Evolutionary conservation across 352 stramenopile species (phyloP), one percentile per base, ranked within the genome.

Genomic region (Pseudoperonospora humuli): DNA sequence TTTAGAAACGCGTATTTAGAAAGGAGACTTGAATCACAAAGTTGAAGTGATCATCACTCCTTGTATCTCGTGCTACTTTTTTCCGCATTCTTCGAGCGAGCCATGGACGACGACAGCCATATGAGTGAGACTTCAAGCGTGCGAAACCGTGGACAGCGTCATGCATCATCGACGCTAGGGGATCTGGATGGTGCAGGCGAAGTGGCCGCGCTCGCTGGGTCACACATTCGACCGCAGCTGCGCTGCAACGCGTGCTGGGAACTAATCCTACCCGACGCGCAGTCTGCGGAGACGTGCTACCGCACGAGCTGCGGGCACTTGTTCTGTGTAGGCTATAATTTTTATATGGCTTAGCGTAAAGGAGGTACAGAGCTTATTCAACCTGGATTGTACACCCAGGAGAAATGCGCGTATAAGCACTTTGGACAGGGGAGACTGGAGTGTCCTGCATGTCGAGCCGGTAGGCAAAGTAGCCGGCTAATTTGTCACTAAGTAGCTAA

Each of bases 401-500:
- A 89, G 47, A 89, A 89, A 73, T 89, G 77, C 64, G 77, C 77
- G 19, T 89, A 89, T 58, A 89, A 89, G 24, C 67, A 86, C 50
- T 89, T 89, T 40, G 75, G 75, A 3, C 57, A 67, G 14, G 77
- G 77, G 18, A 60, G 69, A 34, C 49, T 86, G 3, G 50, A 84
- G 34, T 89, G 77, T 23, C 77, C 77, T 3, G 69, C 64, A 2
- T 89, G 77, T 39, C 56, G 50, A 37, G 47, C 63, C 25, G 75
- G 75, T 87, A 61, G 1, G 33, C 39, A 9, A 23, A 15, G 11
- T 5, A 18, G 11, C 34, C 17, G 17, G n/a, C 0, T 32, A 3
- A 43, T 10, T 13, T 35, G 7, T 38, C 27, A 32, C 8, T 32
- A n/a, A n/a, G 2, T 27, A 13, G n/a, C 8, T 18, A 24, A n/a